Base-by-base conservation (phyloP, 2,329 filamentous ascomycete species). In the Torrubiella hemipterigena region DNA sequence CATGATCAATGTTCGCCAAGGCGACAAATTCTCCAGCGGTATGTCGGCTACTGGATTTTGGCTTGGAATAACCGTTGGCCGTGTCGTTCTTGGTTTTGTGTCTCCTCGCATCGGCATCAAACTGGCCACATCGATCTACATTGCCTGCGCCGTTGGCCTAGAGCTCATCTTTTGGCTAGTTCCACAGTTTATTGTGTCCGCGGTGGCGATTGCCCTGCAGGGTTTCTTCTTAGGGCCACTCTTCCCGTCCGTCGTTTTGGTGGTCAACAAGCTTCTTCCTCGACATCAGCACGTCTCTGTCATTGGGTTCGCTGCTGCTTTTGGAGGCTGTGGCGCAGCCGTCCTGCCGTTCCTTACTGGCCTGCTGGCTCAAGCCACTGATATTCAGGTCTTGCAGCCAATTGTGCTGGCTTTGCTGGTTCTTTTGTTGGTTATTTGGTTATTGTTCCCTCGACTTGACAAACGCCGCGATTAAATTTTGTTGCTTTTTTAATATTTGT, bases 91-190 rank as follows among this genome's bases (percentile, higher is more conserved):
- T 5, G 81, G 81, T 0, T 86, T 89, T 40, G 63, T 87, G 0
- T 89, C 82, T 1, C 74, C 78, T 0, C 56, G 62, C 3, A 57
- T 85, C 10, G 82, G 82, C 0, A 81, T 87, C 54, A 82, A 79
- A 47, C 43, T 67, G 12, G 67, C 76, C 11, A 65, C 79, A 17
- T 46, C 61, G 45, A 56, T 66, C 17, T 91, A 89, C 52, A 65
- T 87, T 4, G 55, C 69, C 5, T 47, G 75, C 12, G 66, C 72
- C 3, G 75, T 84, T 47, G 73, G 49, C 0, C 62, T 83, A 5
- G 71, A 84, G 43, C 65, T 89, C 1, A 53, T 89, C 24, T 82
- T 89, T 58, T 91, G 82, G 82, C 73, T 87, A 3, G 77, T 91
- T 0, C 82, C 83, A 0, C 69, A 78, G 31, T 84, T 87, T 49